phyloP scores from a whole-genome alignment of 2,329 filamentous ascomycete genomes.

The Diaporthe nobilis region DNA sequence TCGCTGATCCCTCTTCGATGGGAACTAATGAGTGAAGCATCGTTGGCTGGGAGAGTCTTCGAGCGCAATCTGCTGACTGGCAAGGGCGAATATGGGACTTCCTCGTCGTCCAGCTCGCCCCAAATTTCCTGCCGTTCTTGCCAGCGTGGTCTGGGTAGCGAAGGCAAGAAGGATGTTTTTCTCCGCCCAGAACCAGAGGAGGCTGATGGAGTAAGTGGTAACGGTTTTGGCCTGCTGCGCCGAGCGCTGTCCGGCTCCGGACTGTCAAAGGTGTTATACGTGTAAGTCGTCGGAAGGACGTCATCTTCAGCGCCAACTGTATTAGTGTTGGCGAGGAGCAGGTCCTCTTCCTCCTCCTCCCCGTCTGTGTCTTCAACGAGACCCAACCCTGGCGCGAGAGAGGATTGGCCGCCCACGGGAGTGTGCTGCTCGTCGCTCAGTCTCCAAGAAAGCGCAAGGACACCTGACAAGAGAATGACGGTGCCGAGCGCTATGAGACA shows the following conservation, averaged over 20 bases:
- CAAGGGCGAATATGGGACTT: conserved; percentile 57
- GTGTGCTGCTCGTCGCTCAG: conserved; percentile 82
- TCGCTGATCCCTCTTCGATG: conserved; percentile 52
- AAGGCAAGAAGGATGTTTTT: conserved; percentile 31
- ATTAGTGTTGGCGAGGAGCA: conserved; percentile 63
- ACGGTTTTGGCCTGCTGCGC: conserved; percentile 47
- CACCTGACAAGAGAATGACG: conserved; percentile 85
- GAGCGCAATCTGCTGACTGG: conserved; percentile 59
- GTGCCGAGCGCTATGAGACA: conserved; percentile 90
- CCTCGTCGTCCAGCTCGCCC: conserved; percentile 87
- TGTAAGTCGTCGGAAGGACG: conserved; percentile 51
- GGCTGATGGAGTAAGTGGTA: conserved; percentile 25
- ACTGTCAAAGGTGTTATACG: conserved; percentile 64
- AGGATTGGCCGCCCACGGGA: conserved; percentile 74
- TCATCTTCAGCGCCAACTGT: conserved; percentile 58
- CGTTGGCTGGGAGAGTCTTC: conserved; percentile 60
- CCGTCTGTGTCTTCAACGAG: conserved; percentile 79
- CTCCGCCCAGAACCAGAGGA: conserved; percentile 22
- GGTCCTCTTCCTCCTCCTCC: conserved; percentile 74
- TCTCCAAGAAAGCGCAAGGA: conserved; percentile 93
- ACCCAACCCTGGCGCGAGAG: conserved; percentile 85
- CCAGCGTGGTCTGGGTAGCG: conserved; percentile 60
- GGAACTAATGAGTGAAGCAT: conserved; percentile 55
- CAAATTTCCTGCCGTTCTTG: conserved; percentile 85
- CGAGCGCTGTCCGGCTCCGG: conserved; percentile 49